phyloP scores from a whole-genome alignment of 345 rosid genomes.

The Acer campestre region DNA sequence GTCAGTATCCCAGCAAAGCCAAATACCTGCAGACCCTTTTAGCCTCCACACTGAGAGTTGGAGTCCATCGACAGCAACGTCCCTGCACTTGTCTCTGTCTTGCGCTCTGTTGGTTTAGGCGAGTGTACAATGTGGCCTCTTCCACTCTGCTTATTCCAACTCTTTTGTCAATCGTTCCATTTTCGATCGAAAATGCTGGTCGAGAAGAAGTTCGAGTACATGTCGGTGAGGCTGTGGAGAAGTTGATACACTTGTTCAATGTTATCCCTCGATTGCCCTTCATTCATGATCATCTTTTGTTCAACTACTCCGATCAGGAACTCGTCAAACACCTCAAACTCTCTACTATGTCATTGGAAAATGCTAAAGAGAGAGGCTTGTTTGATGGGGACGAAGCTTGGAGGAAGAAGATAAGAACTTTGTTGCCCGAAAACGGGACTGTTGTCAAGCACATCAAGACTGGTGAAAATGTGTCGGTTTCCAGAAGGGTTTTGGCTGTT shows the following conservation, averaged over 20 bases:
- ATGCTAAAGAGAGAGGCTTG: slow-evolving; percentile 62
- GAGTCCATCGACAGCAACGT: slow-evolving; percentile 59
- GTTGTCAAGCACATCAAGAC: slow-evolving; percentile 74
- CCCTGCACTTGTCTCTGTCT: slow-evolving; percentile 63
- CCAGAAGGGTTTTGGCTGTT: slow-evolving; percentile 66
- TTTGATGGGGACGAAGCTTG: slow-evolving; percentile 65
- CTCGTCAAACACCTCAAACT: slow-evolving; percentile 60
- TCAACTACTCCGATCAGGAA: slow-evolving; percentile 68
- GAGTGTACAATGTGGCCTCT: slow-evolving; percentile 98
- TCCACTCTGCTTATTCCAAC: slow-evolving; percentile 95
- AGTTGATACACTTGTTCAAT: slow-evolving; percentile 80
- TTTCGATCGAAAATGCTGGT: slow-evolving; percentile 79
- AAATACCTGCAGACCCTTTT: slow-evolving; percentile 41
- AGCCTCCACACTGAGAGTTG: slow-evolving; percentile 70
- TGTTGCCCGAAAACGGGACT: slow-evolving; percentile 64
- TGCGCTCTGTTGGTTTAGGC: slow-evolving; percentile 89
- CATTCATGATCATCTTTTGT: slow-evolving; percentile 81
- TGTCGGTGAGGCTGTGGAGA: slow-evolving; percentile 84
- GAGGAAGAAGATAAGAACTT: slow-evolving; percentile 70
- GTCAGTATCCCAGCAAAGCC: too few relatives aligned
- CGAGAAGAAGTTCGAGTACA: slow-evolving; percentile 80
- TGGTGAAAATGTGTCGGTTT: slow-evolving; percentile 63
- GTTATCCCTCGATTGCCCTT: slow-evolving; percentile 74
- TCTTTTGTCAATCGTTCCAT: slow-evolving; percentile 91
- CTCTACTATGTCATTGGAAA: slow-evolving; percentile 58